These are phyloP conservation scores for Lipomyces yamanashiensis DNA, from an alignment of 805 yeast genomes.

Conservation along the genomic window DNA sequence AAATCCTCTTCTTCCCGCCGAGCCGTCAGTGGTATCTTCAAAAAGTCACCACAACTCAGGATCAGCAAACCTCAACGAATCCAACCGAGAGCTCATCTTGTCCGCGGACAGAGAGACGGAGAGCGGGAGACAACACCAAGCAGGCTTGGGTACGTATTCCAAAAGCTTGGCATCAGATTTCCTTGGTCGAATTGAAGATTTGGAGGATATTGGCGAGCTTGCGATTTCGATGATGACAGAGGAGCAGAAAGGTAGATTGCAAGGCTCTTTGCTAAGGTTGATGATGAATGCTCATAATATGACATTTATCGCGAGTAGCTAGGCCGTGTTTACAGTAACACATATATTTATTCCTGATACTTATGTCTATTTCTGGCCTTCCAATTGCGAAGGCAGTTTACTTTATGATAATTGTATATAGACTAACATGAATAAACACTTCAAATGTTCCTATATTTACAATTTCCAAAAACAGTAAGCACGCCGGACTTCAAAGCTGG, in stretches of 20 bases:
- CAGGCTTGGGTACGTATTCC: neutral
- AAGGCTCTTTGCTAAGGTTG: conserved; percentile 12
- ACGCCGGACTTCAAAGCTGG: too few relatives aligned
- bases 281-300: conserved; percentile 10
- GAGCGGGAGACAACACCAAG: neutral
- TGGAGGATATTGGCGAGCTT: neutral
- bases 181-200: conserved; percentile 10
- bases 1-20: neutral
- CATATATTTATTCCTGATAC: neutral
- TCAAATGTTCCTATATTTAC: too few relatives aligned
- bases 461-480: too few relatives aligned
- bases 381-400: neutral
- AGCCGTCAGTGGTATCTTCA: neutral
- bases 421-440: too few relatives aligned
- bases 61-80: neutral
- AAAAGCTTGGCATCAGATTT: conserved; percentile 17
- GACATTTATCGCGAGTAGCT: neutral
- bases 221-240: conserved; percentile 2
- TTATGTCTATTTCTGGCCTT: neutral
- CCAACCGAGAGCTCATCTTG: neutral
- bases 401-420: too few relatives aligned
- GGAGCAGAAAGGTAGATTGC: conserved; percentile 7
- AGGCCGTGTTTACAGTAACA: neutral
- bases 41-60: neutral
- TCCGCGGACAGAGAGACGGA: neutral